Base-by-base conservation (phyloP, 1,284 basidiomycete species). In the Mycena citricolor region DNA sequence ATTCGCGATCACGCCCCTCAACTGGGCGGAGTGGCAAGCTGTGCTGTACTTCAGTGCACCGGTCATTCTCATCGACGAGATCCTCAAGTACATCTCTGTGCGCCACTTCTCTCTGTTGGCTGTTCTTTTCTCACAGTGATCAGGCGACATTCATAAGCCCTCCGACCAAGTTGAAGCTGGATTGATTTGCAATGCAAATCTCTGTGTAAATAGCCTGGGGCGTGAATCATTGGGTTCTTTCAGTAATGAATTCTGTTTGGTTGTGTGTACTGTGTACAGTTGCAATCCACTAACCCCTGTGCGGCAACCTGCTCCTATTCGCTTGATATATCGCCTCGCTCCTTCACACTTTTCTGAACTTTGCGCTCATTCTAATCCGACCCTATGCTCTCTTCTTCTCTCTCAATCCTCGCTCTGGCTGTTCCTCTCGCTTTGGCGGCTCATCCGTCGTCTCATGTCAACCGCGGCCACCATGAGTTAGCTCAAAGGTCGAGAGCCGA, bases 11-110 rank as follows among this genome's bases (percentile, higher is more conserved):
- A 86, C 86, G 0, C 89, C 94, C 4, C 77, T 99, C 46, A 94
- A 93, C 70, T 88, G 82, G 83, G 68, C 67, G 13, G 95, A 99
- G 69, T 98, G 95, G 94, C 83, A 88, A 64, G 94, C 92, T n/a
- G 94, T 99, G 7, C 63, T 99, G 47, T 81, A 75, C 57, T 79
- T 98, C 54, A 94, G 90, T 52, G 82, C 83, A 8, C 97, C 95
- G 4, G 94, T 99, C 35, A 64, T 99, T 37, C 42, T 88, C 39
- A 86, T 98, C 43, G 95, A 99, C 64, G 97, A 99, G 67, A 64
- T 88, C 22, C 74, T 97, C 61, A 98, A 98, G 66, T 86, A 86
- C 56, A 66, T 92, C 52, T 80, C 88, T 55, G 86, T 90, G 65
- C 71, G 74, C 23, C 14, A n/a, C n/a, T n/a, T n/a, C n/a, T n/a